A percentile compares a stretch with the other conserved stretches of the same genome.
Conservation (phyloP, 805 yeast genomes). For the Barnettozyma siamensis region DNA sequence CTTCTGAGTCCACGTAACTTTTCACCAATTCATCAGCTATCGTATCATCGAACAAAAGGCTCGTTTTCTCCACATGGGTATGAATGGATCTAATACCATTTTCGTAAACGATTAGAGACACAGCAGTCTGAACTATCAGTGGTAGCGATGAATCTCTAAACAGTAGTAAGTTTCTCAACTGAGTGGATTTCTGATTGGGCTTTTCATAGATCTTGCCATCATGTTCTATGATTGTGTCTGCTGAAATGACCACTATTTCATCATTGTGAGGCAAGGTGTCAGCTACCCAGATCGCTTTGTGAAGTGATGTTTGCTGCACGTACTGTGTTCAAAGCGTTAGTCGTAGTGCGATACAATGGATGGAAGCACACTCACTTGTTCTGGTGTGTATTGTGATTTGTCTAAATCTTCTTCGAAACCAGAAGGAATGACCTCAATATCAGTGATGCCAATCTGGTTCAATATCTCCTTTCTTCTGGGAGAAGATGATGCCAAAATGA, state of each 20-base stretch:
- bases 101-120: conserved; percentile 33
- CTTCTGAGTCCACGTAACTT: conserved; percentile 61
- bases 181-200: conserved; percentile 54
- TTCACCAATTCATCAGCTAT: conserved; percentile 51
- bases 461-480: conserved; percentile 77
- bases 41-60: conserved; percentile 34
- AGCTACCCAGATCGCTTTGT: conserved; percentile 63
- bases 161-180: conserved; percentile 41
- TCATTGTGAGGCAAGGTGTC: conserved; percentile 27
- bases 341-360: neutral
- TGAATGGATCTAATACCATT: conserved; percentile 18
- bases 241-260: conserved; percentile 42
- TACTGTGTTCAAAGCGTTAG: conserved; percentile 34
- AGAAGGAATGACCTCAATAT: conserved; percentile 49
- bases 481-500: conserved; percentile 79
- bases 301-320: conserved; percentile 62
- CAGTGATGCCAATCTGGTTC: conserved; percentile 45
- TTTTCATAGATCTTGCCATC: conserved; percentile 68
- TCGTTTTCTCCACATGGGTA: conserved; percentile 34
- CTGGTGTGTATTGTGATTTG: conserved; percentile 43
- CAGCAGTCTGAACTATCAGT: conserved; percentile 49
- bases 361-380: conserved; percentile 29
- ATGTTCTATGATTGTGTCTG: conserved; percentile 73
- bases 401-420: conserved; percentile 71
- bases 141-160: conserved; percentile 41